Evolutionary conservation across 768 basidiomycete species (phyloP).

Genomic region (Crassisporium funariophilum): DNA sequence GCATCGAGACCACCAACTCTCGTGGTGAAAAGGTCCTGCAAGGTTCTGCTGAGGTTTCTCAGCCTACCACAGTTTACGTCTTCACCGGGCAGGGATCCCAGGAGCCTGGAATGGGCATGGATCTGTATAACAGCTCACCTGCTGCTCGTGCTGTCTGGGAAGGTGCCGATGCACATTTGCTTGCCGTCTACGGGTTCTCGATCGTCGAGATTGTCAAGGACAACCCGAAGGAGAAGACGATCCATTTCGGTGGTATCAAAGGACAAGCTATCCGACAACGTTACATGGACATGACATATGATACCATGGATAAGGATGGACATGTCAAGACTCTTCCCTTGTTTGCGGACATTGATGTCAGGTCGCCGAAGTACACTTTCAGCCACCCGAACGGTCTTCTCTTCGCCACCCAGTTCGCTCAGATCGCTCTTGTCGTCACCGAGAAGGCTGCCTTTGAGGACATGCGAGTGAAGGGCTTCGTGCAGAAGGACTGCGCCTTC

Average conservation of each 20-base stretch:
- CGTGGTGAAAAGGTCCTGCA: slow-evolving; percentile 90
- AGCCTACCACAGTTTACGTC: slow-evolving; percentile 91
- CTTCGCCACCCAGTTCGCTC: slow-evolving; percentile 98
- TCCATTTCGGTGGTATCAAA: slow-evolving; percentile 99
- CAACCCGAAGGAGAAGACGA: slow-evolving; percentile 96
- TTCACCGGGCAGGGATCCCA: slow-evolving; percentile 99
- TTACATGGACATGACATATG: slow-evolving; percentile 99
- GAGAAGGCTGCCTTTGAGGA: slow-evolving; percentile 99
- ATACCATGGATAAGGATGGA: slow-evolving; percentile 95
- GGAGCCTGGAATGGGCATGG: slow-evolving; percentile 99
- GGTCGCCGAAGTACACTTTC: slow-evolving; percentile 98
- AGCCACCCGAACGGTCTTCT: slow-evolving; percentile 93
- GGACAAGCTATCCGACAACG: slow-evolving; percentile 97
- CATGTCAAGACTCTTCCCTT: slow-evolving; percentile 94
- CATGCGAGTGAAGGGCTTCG: slow-evolving; percentile 94
- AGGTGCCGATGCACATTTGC: slow-evolving; percentile 89
- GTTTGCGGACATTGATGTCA: slow-evolving; percentile 92
- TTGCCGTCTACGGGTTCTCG: slow-evolving; percentile 96
- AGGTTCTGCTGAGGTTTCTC: slow-evolving; percentile 91
- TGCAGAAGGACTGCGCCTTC: slow-evolving; percentile 90
- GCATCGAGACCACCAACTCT: slow-evolving; percentile 82
- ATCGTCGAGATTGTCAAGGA: slow-evolving; percentile 99
- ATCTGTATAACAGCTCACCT: slow-evolving; percentile 89
- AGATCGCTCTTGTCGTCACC: slow-evolving; percentile 97
- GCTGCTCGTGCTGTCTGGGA: slow-evolving; percentile 98